phyloP scores from a whole-genome alignment of 2,329 filamentous ascomycete species.

The Apiospora koreana region DNA sequence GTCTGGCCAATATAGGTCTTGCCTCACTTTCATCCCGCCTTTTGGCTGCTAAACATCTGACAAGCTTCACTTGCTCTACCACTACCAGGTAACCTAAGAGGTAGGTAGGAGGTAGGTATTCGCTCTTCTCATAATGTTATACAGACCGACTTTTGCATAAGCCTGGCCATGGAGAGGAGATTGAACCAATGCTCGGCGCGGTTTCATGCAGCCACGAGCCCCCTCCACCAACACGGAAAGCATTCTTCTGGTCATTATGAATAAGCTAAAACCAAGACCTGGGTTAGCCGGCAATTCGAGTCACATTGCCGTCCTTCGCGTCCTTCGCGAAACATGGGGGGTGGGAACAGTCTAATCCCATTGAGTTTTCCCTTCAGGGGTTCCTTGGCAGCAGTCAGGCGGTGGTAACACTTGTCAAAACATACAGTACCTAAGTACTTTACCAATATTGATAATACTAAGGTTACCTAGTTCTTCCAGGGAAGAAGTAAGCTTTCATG shows the following conservation, averaged over 20 bases:
- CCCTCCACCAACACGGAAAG: too few relatives aligned
- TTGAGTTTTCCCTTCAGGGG: not conserved
- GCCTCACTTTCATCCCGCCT: not conserved
- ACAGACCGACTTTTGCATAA: slow-evolving; percentile 5
- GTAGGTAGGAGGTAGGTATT: too few relatives aligned
- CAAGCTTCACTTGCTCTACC: too few relatives aligned
- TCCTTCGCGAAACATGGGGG: not conserved
- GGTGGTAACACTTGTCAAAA: too few relatives aligned
- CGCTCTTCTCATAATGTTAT: not conserved
- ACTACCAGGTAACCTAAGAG: too few relatives aligned
- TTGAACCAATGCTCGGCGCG: too few relatives aligned
- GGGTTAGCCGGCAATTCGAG: not conserved
- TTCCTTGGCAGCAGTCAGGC: not conserved
- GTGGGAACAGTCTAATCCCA: not conserved
- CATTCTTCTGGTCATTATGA: not conserved
- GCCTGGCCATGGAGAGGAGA: not conserved
- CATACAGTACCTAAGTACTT: too few relatives aligned
- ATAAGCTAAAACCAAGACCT: not conserved
- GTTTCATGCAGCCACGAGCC: too few relatives aligned
- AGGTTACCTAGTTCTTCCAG: too few relatives aligned
- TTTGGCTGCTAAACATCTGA: too few relatives aligned
- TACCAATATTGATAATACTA: too few relatives aligned
- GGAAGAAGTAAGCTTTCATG: not conserved
- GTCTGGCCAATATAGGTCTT: not conserved
- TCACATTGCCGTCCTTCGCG: not conserved